Base-by-base conservation (phyloP, 1,139 yeast genomes). In the Suhomyces wounanorum region DNA sequence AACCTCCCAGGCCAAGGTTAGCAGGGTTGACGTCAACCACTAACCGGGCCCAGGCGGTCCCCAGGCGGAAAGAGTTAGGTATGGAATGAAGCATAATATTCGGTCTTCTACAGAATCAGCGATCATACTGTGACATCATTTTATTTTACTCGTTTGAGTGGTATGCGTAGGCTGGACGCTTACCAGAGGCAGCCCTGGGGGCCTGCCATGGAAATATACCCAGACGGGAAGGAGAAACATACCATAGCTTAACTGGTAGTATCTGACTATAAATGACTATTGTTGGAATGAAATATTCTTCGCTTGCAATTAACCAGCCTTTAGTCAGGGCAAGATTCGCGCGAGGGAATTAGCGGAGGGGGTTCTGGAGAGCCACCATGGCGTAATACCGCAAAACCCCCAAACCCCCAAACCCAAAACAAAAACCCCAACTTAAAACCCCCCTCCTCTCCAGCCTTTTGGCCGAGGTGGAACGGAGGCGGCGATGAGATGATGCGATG, bases 241-340 rank as follows among this genome's bases (percentile, higher is more conserved):
- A 2, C 10, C 17, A 8, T 21, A 21, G 23, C 6, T 21, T 10
- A 18, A 21, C 21, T 38, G 26, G 26, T 18, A n/a, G 14, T n/a
- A 13, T 39, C 41, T 7, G 31, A 23, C 41, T 39, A 39, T 39
- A 26, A 40, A 14, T 14, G 42, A 13, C 33, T 40, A 40, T 40
- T 40, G 42, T 40, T 40, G 13, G 9, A 3, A 11, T 25, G 42
- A 40, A 40, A 40, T 40, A 40, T 40, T 28, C 42, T 40, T 40
- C 42, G 42, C 42, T 40, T 40, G 42, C 31, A 40, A 40, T 40
- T 23, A 40, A 40, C 30, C 13, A 13, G 16, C 23, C 18, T 40
- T 40, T 40, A 40, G 42, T 40, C 42, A 40, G 42, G 42, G 30
- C 41, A 38, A 25, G 41, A 38, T 38, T 23, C 18, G 41, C 41